Evolutionary conservation across 805 yeast species (phyloP).

Genomic region (Yarrowia yakushimensis): DNA sequence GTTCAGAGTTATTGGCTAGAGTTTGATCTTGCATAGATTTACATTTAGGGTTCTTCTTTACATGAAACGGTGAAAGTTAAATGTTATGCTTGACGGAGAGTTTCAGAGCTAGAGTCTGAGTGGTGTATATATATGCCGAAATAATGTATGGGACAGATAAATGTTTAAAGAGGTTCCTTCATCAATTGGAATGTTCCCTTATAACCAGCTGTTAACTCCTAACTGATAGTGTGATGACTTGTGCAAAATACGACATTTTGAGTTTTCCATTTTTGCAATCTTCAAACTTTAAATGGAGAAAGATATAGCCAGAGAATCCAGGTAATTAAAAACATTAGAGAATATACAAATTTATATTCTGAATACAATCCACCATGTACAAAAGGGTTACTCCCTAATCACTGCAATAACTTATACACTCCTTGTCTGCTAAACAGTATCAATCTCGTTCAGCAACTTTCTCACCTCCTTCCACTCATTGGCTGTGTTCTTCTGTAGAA

Average conservation of each 20-base stretch:
- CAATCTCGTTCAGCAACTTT: conserved; percentile 5
- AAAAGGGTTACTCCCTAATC: neutral
- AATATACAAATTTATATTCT: neutral
- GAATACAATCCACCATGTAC: too few species aligned
- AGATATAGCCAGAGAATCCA: neutral
- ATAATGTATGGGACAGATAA: too few species aligned
- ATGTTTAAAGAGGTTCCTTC: too few species aligned
- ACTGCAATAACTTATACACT: neutral
- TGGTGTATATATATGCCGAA: too few species aligned
- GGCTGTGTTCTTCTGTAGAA: neutral
- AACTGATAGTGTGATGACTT: conserved; percentile 2
- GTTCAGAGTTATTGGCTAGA: too few species aligned
- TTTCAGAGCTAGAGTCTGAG: too few species aligned
- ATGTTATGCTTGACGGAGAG: too few species aligned
- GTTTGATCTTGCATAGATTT: too few species aligned
- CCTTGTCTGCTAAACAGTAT: neutral
- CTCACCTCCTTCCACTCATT: conserved; percentile 7
- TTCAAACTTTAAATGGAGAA: conserved; percentile 6
- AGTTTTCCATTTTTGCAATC: neutral
- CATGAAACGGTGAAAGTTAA: too few species aligned
- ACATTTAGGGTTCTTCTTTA: too few species aligned
- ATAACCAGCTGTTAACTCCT: neutral
- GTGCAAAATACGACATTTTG: neutral
- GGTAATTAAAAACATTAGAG: neutral
- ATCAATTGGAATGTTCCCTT: too few species aligned